Base-by-base conservation (phyloP, 345 rosid genomes). In the Eucalyptus cloeziana region DNA sequence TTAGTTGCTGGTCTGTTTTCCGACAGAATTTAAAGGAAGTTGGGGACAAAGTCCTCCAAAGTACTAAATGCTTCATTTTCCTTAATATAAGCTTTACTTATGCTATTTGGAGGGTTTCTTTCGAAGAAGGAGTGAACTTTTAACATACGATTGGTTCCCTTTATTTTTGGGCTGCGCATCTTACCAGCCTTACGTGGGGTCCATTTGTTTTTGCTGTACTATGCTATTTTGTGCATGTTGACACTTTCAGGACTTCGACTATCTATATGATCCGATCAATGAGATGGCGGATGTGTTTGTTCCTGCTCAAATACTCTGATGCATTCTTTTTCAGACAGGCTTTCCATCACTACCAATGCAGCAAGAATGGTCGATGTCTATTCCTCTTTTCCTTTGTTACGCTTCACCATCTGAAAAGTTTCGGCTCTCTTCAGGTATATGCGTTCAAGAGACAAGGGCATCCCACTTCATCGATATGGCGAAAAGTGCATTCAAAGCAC, bases 261-360 rank as follows among this genome's bases (percentile, higher is more conserved):
- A 93, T 89, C 89, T 95, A 4, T 93, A 94, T 33, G 94, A 95
- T 90, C 62, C 67, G 40, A 94, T 79, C 88, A 94, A 95, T 37
- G 96, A 94, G 93, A 95, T 95, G 4, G 94, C 92, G 1, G 95
- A 95, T 50, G 91, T 90, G 47, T 91, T 93, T 27, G 96, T 94
- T 40, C 97, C 96, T 3, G 94, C 97, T 44, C 96, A 93, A 90
- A 94, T 94, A 69, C 92, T 95, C 24, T 51, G 96, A 94, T 86
- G 97, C 97, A 5, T 94, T 92, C 90, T 95, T 95, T 92, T 94
- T 95, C 88, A n/a, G 94, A 95, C 33, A 95, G 97, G 79, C 97
- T 95, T 85, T 94, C 96, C 6, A 88, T 92, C 89, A 92, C 94
- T 21, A 92, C 97, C 4, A 93, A 93, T 87, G 96, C 97, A 24